Evolutionary conservation across 192 early-diverging fungal species (phyloP).

Genomic region (Backusella sp.): DNA sequence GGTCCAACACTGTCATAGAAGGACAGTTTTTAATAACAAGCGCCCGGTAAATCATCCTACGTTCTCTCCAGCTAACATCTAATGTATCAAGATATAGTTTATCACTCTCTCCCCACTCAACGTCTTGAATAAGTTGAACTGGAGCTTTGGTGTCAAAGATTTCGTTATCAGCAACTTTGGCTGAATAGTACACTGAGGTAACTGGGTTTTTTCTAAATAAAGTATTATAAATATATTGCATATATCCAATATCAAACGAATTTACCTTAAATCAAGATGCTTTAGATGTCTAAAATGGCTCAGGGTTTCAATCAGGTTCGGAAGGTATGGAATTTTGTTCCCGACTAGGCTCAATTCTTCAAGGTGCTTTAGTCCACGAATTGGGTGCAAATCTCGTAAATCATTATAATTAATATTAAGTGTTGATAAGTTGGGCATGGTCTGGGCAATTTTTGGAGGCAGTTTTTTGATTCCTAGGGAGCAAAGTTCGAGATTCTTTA

Average conservation of each 20-base stretch:
- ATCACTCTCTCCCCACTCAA: conserved; percentile 3
- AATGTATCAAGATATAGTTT: neutral
- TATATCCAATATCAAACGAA: too few relatives aligned
- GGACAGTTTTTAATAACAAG: neutral
- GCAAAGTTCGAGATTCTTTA: neutral
- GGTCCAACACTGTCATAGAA: neutral
- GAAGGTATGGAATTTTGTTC: neutral
- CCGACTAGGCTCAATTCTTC: neutral
- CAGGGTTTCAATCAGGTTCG: neutral
- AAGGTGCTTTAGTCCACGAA: neutral
- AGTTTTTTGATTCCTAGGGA: neutral
- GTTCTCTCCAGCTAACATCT: neutral
- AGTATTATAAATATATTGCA: too few relatives aligned
- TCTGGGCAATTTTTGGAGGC: neutral
- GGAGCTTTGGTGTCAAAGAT: neutral
- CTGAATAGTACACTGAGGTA: neutral
- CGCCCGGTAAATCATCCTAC: conserved; percentile 16
- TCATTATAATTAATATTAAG: neutral
- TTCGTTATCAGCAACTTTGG: neutral
- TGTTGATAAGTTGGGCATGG: neutral
- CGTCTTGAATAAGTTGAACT: conserved; percentile 2
- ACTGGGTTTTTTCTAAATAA: too few relatives aligned
- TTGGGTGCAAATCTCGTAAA: neutral
- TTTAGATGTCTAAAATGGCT: neutral
- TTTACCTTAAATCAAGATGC: conserved; percentile 8